Base-by-base conservation (phyloP, 805 yeast species). In the Sungouiella thailandica region DNA sequence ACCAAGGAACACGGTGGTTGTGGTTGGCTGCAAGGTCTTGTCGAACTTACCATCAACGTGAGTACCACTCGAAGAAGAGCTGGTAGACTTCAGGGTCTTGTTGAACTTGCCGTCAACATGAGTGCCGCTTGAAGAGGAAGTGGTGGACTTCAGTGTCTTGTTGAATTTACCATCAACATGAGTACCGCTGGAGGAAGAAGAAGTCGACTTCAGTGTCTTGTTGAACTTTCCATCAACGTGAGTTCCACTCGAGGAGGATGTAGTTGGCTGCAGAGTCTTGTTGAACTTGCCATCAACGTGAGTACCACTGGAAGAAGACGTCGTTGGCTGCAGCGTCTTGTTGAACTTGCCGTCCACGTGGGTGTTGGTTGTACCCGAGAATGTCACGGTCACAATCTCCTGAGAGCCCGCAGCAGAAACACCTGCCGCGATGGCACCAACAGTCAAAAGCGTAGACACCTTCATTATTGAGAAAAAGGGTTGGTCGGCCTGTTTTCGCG, bases 141-240 rank as follows among this genome's bases (percentile, higher is more conserved):
- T 23, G 14, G 42, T 28, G 4, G 35, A 19, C 18, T 19, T 15
- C 33, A 28, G 33, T 20, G 49, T 45, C 38, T 45, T 45, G 43
- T 45, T 44, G 19, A 45, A 45, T 31, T 42, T 35, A 13, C 49
- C 49, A 50, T 39, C 40, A 58, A 64, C 41, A 53, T 51, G 39
- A 51, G 62, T 36, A 62, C 68, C 45, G 18, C 52, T 31, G 12
- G 52, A 22, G 13, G 44, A 36, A 13, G 53, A 11, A 11, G 53
- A 23, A 6, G 41, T 22, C 5, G 33, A 20, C 25, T 37, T 25
- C 64, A 34, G 68, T 61, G 49, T 74, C 58, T 73, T 69, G 66
- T 75, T 65, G 52, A 75, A 75, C 51, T 67, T 67, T 45, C 84
- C 84, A 44, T 64, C 65, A 41, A 57, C 69, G 64, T 77, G 79